phyloP scores from a whole-genome alignment of 75 land plant species.

The Sequoiadendron giganteum region DNA sequence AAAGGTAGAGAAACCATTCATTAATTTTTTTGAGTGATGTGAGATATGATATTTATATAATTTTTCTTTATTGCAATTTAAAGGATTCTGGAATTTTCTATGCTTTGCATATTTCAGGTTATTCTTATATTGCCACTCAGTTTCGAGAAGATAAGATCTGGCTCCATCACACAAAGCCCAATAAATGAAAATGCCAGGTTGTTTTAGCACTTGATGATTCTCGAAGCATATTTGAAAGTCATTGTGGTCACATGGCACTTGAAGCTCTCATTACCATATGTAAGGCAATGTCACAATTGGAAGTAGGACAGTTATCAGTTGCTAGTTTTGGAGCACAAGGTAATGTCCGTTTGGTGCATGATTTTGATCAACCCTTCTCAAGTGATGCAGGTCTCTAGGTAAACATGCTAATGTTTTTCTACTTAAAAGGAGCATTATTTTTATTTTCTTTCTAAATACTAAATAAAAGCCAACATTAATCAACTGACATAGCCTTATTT shows the following conservation, averaged over 20 bases:
- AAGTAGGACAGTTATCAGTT: conserved; percentile 93
- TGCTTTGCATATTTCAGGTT: conserved; percentile 41
- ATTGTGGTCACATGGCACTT: conserved; percentile 88
- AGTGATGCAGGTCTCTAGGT: conserved; percentile 82
- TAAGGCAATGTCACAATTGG: conserved; percentile 93
- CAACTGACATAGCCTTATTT: neutral
- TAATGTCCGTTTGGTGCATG: conserved; percentile 86
- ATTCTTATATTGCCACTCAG: conserved; percentile 96
- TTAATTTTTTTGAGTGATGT: neutral
- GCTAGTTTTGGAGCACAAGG: conserved; percentile 96
- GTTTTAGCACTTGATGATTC: conserved; percentile 99
- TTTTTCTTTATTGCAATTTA: neutral
- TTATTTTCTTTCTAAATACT: neutral
- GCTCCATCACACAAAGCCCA: conserved; percentile 88
- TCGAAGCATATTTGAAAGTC: conserved; percentile 92
- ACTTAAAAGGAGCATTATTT: neutral
- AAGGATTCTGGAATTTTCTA: neutral
- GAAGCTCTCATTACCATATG: conserved; percentile 95
- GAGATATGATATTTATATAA: neutral
- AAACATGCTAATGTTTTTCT: conserved; percentile 2
- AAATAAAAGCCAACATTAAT: neutral
- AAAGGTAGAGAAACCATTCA: conserved; percentile 45
- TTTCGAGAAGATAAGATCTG: conserved; percentile 96
- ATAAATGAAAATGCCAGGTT: conserved; percentile 94
- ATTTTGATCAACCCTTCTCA: conserved; percentile 84